Conservation (phyloP, 495 filamentous ascomycete genomes). For the Tuber calosporum region DNA sequence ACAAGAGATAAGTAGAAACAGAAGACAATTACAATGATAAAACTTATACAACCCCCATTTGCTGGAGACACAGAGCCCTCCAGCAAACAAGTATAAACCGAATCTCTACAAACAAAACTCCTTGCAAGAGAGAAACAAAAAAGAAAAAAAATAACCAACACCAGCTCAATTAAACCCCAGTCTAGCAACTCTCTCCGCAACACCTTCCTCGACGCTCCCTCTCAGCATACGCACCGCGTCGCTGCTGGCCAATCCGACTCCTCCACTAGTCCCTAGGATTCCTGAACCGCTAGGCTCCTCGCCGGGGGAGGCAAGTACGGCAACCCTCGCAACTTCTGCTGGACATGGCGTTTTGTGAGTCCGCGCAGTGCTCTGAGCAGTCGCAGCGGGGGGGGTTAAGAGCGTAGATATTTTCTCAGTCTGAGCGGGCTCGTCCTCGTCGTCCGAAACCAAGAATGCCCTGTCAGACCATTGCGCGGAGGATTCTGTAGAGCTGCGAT, state of each 20-base stretch:
- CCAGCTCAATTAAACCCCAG: not conserved
- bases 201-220: not conserved
- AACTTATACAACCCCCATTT: not conserved
- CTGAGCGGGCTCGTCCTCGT: slow-evolving; percentile 16
- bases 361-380: not conserved
- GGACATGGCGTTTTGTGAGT: not conserved
- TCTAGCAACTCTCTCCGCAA: not conserved
- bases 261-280: not conserved
- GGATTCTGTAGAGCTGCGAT: slow-evolving; percentile 16
- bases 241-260: not conserved
- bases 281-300: not conserved
- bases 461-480: slow-evolving; percentile 34
- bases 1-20: not conserved
- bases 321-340: not conserved
- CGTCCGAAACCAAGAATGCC: slow-evolving; percentile 29
- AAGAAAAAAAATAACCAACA: not conserved
- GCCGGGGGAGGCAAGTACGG: not conserved
- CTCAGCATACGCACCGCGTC: not conserved
- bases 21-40: not conserved
- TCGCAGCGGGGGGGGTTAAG: not conserved
- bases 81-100: not conserved
- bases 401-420: not conserved
- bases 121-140: not conserved
- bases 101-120: not conserved
- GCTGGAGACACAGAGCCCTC: not conserved